A percentile compares a stretch with the other conserved stretches of the same genome.
Evolutionary conservation across 129 eudicot genomes (phyloP).

Genomic region (Saussurea involucrata): DNA sequence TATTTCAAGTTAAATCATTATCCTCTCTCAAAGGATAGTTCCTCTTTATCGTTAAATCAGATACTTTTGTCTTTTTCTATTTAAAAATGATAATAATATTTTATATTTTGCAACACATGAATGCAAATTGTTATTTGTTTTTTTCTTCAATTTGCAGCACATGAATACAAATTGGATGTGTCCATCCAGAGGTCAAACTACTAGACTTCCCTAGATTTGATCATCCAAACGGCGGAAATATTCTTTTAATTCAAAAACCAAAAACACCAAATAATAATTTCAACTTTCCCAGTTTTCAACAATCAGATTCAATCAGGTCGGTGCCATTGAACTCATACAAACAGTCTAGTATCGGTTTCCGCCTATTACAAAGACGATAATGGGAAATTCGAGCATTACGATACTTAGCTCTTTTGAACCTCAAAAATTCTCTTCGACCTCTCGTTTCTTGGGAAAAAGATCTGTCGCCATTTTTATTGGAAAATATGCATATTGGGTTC

Average conservation of each 20-base stretch:
- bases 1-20: too few relatives aligned
- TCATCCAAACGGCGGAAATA: neutral
- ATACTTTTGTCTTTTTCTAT: too few relatives aligned
- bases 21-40: too few relatives aligned
- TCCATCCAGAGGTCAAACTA: conserved; percentile 13
- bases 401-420: conserved; percentile 35
- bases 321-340: conserved; percentile 55
- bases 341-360: conserved; percentile 26
- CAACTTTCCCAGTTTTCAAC: neutral
- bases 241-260: neutral
- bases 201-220: neutral
- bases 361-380: conserved; percentile 24
- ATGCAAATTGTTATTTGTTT: too few relatives aligned
- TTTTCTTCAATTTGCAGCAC: neutral
- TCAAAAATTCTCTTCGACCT: conserved; percentile 31
- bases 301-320: conserved; percentile 34
- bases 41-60: too few relatives aligned
- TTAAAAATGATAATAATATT: too few relatives aligned
- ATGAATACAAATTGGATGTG: conserved; percentile 20
- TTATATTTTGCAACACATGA: too few relatives aligned
- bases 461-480: conserved; percentile 34
- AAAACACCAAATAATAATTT: neutral
- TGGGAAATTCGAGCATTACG: conserved; percentile 23
- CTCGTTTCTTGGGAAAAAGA: conserved; percentile 27
- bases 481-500: conserved; percentile 55